These are phyloP conservation scores for Lyophyllum atratum DNA, from an alignment of 768 basidiomycete species.

Conservation along the genomic window DNA sequence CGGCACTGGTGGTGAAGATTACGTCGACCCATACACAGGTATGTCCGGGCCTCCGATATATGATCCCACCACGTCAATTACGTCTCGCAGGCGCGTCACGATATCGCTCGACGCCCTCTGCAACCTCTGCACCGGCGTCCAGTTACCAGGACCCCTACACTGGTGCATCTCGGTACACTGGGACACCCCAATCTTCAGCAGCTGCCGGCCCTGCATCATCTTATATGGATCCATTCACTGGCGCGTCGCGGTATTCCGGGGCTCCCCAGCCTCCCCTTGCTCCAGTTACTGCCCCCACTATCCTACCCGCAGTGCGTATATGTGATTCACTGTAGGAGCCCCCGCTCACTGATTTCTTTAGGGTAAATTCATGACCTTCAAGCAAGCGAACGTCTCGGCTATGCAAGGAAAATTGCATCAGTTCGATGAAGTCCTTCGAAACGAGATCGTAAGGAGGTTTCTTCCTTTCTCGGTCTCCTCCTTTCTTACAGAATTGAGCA, in stretches of 20 bases:
- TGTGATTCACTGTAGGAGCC: neutral
- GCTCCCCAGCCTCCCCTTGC: slow-evolving; percentile 36
- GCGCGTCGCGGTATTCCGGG: slow-evolving; percentile 63
- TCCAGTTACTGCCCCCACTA: slow-evolving; percentile 33
- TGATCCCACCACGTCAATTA: slow-evolving; percentile 3
- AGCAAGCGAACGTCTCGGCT: slow-evolving; percentile 75
- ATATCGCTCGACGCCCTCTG: slow-evolving; percentile 47
- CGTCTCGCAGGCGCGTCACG: slow-evolving; percentile 55
- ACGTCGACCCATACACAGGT: slow-evolving; percentile 92
- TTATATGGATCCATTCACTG: slow-evolving; percentile 69
- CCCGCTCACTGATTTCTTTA: slow-evolving; percentile 23
- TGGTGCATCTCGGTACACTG: slow-evolving; percentile 64
- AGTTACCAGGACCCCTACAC: slow-evolving; percentile 71
- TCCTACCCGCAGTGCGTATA: slow-evolving; percentile 53
- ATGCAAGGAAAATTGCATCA: slow-evolving; percentile 81
- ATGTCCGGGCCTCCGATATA: slow-evolving; percentile 11
- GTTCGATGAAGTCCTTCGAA: slow-evolving; percentile 66
- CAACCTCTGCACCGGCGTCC: slow-evolving; percentile 31
- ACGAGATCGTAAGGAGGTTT: slow-evolving; percentile 61
- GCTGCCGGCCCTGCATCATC: slow-evolving; percentile 33
- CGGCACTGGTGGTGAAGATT: slow-evolving; percentile 58
- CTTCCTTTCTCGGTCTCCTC: neutral
- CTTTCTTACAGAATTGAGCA: slow-evolving; percentile 26
- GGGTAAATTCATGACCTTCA: slow-evolving; percentile 75
- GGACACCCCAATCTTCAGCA: slow-evolving; percentile 35